Evolutionary conservation across 2,329 filamentous ascomycete genomes (phyloP), one percentile per base, ranked within the genome.

Genomic region (Chaetomium sp.): DNA sequence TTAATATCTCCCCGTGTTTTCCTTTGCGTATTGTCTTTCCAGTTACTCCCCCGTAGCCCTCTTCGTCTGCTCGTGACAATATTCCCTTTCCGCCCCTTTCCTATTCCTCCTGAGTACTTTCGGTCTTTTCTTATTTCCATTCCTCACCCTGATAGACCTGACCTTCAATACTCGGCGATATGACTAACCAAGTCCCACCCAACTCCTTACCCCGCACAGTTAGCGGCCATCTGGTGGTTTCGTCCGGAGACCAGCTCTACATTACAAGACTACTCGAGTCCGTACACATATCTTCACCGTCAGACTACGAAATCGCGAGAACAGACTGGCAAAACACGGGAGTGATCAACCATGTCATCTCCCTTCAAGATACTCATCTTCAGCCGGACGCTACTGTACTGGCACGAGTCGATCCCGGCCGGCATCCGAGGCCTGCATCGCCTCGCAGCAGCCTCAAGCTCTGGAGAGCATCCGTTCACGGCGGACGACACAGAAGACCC

Each of bases 371-470:
- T 80, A 8, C 74, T 80, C 25, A 71, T 79, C 65, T 78, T 80
- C 64, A 77, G 73, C 67, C 78, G 77, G 65, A 80, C 78, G 5
- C 67, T 70, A 0, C 74, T 66, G 4, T 80, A 76, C 63, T 75
- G 78, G 53, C 79, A 80, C 64, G 73, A 69, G 16, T 79, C 74
- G 23, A 80, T 80, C 63, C 73, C 75, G 0, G 74, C 77, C 9
- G 76, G 73, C 56, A 72, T 79, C 56, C 67, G 70, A 3, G 73
- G 72, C 6, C 68, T 80, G 49, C 66, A 70, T 59, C 66, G 65
- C 6, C 74, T 78, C 5, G 76, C 73, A 29, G 65, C 50, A 19
- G 42, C 49, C 70, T 73, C 33, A 12, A 21, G n/a, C 12, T 31
- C 60, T 1, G 38, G 29, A 50, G 59, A 13, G 9, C 55, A n/a